Conservation (phyloP, 2,329 filamentous ascomycete species). For the Saccharata proteae region DNA sequence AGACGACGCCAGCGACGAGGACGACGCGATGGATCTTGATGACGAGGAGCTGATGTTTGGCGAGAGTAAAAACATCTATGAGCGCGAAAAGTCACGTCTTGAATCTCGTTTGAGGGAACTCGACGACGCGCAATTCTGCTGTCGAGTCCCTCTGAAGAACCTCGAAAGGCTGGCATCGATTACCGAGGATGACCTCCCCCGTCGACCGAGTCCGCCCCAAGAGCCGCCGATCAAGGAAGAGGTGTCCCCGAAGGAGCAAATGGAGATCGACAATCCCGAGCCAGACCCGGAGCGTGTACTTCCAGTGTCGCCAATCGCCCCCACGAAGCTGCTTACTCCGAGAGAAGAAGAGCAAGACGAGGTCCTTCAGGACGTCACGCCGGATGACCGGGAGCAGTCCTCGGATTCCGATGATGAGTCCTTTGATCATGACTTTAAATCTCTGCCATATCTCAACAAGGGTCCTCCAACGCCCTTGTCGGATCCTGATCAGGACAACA, state of each 20-base stretch:
- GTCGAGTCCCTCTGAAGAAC: conserved; percentile 30
- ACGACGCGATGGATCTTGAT: conserved; percentile 35
- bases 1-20: conserved; percentile 25
- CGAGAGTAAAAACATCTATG: conserved; percentile 34
- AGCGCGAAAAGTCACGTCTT: conserved; percentile 31
- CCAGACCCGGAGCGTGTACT: conserved; percentile 10
- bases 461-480: conserved; percentile 31
- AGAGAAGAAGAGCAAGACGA: not conserved
- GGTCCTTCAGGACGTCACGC: conserved; percentile 2
- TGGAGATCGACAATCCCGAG: not conserved
- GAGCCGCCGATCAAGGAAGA: no score
- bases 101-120: conserved; percentile 32
- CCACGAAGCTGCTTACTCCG: conserved; percentile 10
- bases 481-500: conserved; percentile 28
- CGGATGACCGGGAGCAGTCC: conserved; percentile 2
- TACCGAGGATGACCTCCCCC: conserved; percentile 19
- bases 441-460: conserved; percentile 34
- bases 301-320: conserved; percentile 11
- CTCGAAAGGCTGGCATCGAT: conserved; percentile 30
- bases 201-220: conserved; percentile 11
- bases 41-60: conserved; percentile 32
- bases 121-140: conserved; percentile 28
- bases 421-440: conserved; percentile 26
- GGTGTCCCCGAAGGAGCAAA: not conserved
- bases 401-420: conserved; percentile 11